Conservation (phyloP, 768 basidiomycete species). For the Termitomyces sp. region DNA sequence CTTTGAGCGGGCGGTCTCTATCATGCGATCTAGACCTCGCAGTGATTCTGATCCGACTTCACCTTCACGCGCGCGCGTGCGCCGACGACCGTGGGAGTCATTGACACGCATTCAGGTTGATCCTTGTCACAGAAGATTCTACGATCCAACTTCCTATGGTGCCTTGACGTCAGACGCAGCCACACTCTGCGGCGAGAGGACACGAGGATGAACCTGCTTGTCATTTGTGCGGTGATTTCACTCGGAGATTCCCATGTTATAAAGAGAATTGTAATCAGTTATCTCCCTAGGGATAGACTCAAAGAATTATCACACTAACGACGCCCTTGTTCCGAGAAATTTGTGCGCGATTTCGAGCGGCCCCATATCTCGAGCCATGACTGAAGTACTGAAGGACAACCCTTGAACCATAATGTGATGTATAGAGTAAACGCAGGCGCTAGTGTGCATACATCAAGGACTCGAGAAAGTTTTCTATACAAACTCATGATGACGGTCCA, state of each 20-base stretch:
- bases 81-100: too few relatives aligned
- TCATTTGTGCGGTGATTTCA: neutral
- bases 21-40: neutral
- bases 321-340: neutral
- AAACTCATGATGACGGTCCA: neutral
- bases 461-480: neutral
- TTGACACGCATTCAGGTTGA: too few relatives aligned
- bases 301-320: neutral
- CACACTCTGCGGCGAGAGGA: neutral
- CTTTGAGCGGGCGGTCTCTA: neutral
- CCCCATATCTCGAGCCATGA: neutral
- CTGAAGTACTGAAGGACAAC: neutral
- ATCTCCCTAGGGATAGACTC: neutral
- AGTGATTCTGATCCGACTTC: neutral
- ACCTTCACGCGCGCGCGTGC: neutral
- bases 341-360: neutral
- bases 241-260: neutral
- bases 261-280: too few relatives aligned
- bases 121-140: too few relatives aligned
- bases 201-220: neutral
- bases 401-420: neutral
- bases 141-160: neutral
- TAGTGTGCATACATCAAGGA: neutral
- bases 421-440: neutral
- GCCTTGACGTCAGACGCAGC: neutral